Evolutionary conservation across 2,329 filamentous ascomycete genomes (phyloP).

Genomic region (Hymenoscyphus fructigenus): DNA sequence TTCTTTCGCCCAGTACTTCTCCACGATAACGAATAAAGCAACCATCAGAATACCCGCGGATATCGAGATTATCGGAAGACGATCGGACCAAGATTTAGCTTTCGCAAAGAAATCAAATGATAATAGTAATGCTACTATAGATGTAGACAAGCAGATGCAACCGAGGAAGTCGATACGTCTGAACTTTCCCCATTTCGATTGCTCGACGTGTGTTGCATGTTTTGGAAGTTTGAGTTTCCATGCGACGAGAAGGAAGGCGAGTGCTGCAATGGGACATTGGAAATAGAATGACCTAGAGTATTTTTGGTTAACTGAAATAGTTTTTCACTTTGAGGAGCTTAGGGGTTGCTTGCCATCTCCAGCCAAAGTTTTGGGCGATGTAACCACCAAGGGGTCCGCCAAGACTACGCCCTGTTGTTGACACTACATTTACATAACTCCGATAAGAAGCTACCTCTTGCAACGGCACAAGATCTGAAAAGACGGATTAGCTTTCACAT

Average conservation of each 20-base stretch:
- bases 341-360: conserved; percentile 48
- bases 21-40: conserved; percentile 26
- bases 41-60: conserved; percentile 28
- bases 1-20: conserved; percentile 46
- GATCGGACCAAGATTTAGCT: conserved; percentile 39
- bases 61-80: conserved; percentile 37
- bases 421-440: conserved; percentile 52
- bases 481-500: background rate
- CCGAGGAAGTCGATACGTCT: conserved; percentile 59
- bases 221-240: conserved; percentile 28
- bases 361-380: conserved; percentile 53
- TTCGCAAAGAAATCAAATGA: conserved; percentile 49
- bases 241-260: conserved; percentile 49
- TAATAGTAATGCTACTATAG: conserved; percentile 45
- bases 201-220: background rate
- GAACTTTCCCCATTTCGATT: conserved; percentile 36
- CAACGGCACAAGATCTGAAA: conserved; percentile 49
- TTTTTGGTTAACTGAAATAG: background rate
- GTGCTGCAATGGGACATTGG: conserved; percentile 52
- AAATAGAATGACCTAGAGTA: conserved; percentile 49
- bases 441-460: conserved; percentile 54
- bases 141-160: conserved; percentile 45
- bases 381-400: conserved; percentile 55
- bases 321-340: background rate
- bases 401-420: conserved; percentile 50